Evolutionary conservation across 2,329 filamentous ascomycete species (phyloP).

Genomic region (Cladobotryum protrusum): DNA sequence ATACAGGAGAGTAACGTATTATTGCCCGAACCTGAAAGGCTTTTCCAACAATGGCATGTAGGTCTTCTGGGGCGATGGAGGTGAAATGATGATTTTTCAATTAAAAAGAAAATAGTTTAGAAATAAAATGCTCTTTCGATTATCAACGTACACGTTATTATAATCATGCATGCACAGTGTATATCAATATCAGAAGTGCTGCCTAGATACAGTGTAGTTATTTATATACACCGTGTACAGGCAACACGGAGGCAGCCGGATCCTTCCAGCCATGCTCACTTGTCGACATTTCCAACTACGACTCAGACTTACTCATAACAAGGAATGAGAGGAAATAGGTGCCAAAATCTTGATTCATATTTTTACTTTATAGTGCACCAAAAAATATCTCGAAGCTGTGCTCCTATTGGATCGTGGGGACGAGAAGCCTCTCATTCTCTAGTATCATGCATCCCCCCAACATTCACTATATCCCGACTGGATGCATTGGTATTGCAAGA

Average conservation of each 20-base stretch:
- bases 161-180: too few species aligned
- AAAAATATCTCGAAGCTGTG: too few species aligned
- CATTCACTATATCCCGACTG: slow-evolving; percentile 34
- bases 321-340: too few species aligned
- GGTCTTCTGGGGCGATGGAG: slow-evolving; percentile 49
- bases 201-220: neutral
- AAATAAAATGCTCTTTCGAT: neutral
- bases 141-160: too few species aligned
- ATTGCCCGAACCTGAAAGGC: slow-evolving; percentile 50
- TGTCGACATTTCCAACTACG: too few species aligned
- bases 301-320: too few species aligned
- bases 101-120: neutral
- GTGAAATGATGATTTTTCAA: neutral
- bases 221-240: neutral
- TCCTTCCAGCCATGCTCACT: too few species aligned
- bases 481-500: slow-evolving; percentile 29
- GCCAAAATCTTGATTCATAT: too few species aligned
- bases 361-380: too few species aligned
- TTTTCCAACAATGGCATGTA: slow-evolving; percentile 61
- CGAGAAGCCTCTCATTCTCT: too few species aligned
- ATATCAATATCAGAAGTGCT: too few species aligned
- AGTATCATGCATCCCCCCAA: slow-evolving; percentile 13
- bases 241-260: slow-evolving; percentile 2
- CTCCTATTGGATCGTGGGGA: too few species aligned
- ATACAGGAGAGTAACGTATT: slow-evolving; percentile 44